Evolutionary conservation across 306 rosid genomes (phyloP), one percentile per base, ranked within the genome.

Genomic region (Acacia acuminata): DNA sequence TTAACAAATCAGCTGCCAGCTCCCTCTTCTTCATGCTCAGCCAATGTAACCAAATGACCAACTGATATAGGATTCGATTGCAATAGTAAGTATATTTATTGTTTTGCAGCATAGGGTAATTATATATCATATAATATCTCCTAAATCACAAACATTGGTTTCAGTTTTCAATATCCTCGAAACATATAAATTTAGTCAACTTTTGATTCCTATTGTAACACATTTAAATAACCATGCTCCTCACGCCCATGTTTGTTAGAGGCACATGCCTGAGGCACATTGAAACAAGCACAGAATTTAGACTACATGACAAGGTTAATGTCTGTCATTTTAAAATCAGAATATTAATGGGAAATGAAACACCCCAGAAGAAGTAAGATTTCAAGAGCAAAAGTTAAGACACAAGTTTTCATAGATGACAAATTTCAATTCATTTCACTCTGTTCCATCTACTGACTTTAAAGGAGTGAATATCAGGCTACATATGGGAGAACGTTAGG

Each of bases 261-360:
- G 48, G 70, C 67, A 65, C 19, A n/a, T 56, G n/a, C n/a, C n/a
- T n/a, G 30, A 47, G 48, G 70, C 67, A 65, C 19, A n/a, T 56
- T 68, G 76, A 56, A 56, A 77, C 76, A 77, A 14, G 44, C 50
- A 40, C 8, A 20, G 42, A 79, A 75, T 66, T 61, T 10, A 78
- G 47, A 76, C 60, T 12, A 61, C 34, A 75, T 65, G 16, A 72
- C 75, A 61, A 76, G 66, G 34, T 56, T 71, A 38, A 44, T 30
- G 8, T 63, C 50, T 75, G 66, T 79, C 66, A n/a, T 47, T 77
- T 56, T 43, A 38, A 50, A 83, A 3, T 34, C 14, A 66, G 32
- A 77, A 77, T n/a, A 78, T 78, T 53, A 67, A 73, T 20, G 36
- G 76, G 27, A 70, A 42, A 75, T 38, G 44, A 55, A 60, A 27